Base-by-base conservation (phyloP, 257 asterid species). In the Fraxinus cuspidata region DNA sequence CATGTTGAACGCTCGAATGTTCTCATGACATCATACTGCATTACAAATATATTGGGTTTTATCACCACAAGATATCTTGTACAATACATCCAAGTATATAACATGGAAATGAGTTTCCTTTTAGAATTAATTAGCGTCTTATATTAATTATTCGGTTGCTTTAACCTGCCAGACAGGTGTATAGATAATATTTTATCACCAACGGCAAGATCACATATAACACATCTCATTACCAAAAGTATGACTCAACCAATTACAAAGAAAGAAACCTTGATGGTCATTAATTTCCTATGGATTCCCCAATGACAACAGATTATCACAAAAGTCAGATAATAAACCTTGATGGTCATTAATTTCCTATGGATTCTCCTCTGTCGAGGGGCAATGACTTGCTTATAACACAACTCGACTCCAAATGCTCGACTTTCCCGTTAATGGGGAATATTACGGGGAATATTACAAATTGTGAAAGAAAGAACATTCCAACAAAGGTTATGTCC, bases 1-100 rank as follows among this genome's bases (percentile, higher is more conserved):
- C 4, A 58, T n/a, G 66, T 58, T 58, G 66, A 8, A 4, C 2
- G 66, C 29, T 58, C 25, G 31, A 66, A 42, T 15, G 60, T 47
- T 65, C 68, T 64, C 71, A 28, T 51, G 74, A 69, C 74, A 40
- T 66, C 34, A 32, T 47, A 37, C 8, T 34, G 63, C 28, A 47
- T 21, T 44, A 13, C 29, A 71, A 47, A 51, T 15, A 15, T 19
- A 58, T 44, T 28, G 56, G 34, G 44, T 38, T 40, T 65, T 15
- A n/a, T 64, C 58, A 53, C 47, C 40, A 58, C 12, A 58, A 58
- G n/a, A n/a, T 47, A n/a, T 47, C 58, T 47, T 15, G 58, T 47
- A n/a, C 58, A 0, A 16, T 47, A 16, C 58, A 58, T 58, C 29
- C 66, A 58, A 21, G 66, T 58, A 58, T 21, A 1, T 21, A 21